These are phyloP conservation scores for Cutaneotrichosporon dermatis DNA, from an alignment of 1,284 basidiomycete genomes.

Conservation along the genomic window DNA sequence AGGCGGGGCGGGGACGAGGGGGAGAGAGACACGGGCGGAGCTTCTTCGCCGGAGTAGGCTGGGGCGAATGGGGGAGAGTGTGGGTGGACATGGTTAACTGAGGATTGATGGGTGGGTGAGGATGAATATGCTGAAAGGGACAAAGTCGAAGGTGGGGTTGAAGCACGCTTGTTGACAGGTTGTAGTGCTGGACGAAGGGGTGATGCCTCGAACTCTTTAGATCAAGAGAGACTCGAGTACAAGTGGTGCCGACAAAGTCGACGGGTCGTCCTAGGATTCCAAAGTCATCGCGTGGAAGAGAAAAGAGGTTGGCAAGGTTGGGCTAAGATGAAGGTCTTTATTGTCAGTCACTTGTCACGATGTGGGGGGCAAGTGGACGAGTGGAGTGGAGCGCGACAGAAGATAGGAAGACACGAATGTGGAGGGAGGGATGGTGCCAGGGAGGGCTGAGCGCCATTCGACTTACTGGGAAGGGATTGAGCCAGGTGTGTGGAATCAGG, in stretches of 20 bases:
- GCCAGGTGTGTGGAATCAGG: no score
- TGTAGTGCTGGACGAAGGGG: no score
- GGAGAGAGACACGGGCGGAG: conserved; percentile 45
- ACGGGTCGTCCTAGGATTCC: conserved; percentile 1
- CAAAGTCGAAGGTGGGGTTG: neutral
- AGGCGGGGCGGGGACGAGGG: conserved; percentile 1
- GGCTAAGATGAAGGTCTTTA: no score
- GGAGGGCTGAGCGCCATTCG: no score
- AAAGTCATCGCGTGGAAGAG: conserved; percentile 1
- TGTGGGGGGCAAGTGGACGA: no score
- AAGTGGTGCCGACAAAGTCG: conserved; percentile 6
- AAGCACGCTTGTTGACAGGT: no score
- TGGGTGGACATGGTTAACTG: conserved; percentile 11
- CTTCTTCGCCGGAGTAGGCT: conserved; percentile 24
- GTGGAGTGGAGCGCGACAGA: no score
- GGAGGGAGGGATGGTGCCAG: no score
- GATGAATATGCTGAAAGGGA: neutral
- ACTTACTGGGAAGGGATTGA: no score
- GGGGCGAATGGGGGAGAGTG: conserved; percentile 12
- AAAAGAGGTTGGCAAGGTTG: no score
- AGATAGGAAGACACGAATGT: no score
- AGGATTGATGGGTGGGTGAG: neutral
- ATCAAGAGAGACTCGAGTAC: neutral
- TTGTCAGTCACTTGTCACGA: no score
- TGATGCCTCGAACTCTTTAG: neutral